Evolutionary conservation across 169 alveolate genomes (phyloP).

Genomic region (Plasmodium reichenowi): DNA sequence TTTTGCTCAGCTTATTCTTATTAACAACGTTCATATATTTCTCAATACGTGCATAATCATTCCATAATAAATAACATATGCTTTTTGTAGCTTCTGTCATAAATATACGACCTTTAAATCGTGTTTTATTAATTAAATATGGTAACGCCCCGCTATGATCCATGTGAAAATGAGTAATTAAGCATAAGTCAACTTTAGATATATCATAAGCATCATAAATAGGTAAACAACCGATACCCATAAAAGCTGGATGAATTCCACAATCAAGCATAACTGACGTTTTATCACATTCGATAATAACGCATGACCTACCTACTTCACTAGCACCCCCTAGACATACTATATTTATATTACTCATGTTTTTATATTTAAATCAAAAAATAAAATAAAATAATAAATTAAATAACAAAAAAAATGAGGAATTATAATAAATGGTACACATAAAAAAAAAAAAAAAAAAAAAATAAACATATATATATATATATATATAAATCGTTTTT

Average conservation of each 20-base stretch:
- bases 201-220: slow-evolving; percentile 97
- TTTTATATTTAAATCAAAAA: neutral
- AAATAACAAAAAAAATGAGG: neutral
- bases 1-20: slow-evolving; percentile 52
- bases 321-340: slow-evolving; percentile 93
- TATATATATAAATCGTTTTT: neutral
- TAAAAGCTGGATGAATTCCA: slow-evolving; percentile 98
- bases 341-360: slow-evolving; percentile 73
- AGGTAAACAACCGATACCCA: slow-evolving; percentile 98
- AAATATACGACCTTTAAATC: slow-evolving; percentile 91
- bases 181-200: slow-evolving; percentile 93
- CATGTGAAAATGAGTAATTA: slow-evolving; percentile 98
- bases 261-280: slow-evolving; percentile 98
- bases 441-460: too few relatives aligned
- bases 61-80: slow-evolving; percentile 94
- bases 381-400: neutral
- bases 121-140: slow-evolving; percentile 93
- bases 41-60: slow-evolving; percentile 93
- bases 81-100: slow-evolving; percentile 98
- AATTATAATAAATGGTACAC: neutral
- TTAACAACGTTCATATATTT: slow-evolving; percentile 70
- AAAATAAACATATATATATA: neutral
- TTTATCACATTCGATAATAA: slow-evolving; percentile 92
- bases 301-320: slow-evolving; percentile 98
- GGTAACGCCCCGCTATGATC: slow-evolving; percentile 99